phyloP scores from a whole-genome alignment of 2,329 filamentous ascomycete species.

The Tolypocladium nubicola region DNA sequence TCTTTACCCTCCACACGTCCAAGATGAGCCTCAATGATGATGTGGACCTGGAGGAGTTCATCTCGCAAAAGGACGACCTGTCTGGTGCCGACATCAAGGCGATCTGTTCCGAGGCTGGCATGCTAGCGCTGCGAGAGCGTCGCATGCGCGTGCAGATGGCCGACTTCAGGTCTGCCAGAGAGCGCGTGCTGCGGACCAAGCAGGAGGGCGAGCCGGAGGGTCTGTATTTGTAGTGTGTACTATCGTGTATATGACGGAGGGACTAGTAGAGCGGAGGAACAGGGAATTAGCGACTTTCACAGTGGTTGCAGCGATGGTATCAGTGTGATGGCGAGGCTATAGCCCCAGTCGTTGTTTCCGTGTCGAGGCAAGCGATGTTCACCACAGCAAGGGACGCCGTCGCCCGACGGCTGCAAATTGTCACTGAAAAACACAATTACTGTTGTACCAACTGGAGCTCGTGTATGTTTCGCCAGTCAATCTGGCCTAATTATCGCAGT shows the following conservation, averaged over 20 bases:
- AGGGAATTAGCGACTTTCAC: background rate
- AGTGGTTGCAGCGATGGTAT: background rate
- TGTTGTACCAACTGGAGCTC: background rate
- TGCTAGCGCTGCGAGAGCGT: constrained; percentile 87
- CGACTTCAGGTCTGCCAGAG: constrained; percentile 85
- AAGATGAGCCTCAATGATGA: constrained; percentile 97
- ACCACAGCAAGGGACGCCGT: background rate
- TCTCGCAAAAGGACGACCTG: constrained; percentile 95
- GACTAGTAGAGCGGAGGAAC: background rate
- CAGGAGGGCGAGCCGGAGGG: constrained; percentile 97
- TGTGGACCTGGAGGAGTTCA: constrained; percentile 98
- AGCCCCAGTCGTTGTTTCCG: too few relatives aligned
- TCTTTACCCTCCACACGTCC: constrained; percentile 93
- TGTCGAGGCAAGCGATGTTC: background rate
- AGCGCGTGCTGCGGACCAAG: constrained; percentile 96
- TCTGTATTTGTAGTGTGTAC: constrained; percentile 74
- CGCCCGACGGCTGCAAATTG: background rate
- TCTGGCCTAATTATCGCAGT: background rate
- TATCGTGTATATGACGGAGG: constrained; percentile 3
- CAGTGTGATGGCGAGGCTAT: background rate
- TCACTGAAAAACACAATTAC: background rate
- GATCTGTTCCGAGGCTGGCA: constrained; percentile 92
- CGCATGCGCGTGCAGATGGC: constrained; percentile 99
- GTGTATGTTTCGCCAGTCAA: background rate
- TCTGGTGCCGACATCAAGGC: constrained; percentile 98